These are phyloP conservation scores for Fusarium paranaense DNA, from an alignment of 2,329 filamentous ascomycete species.

Conservation along the genomic window DNA sequence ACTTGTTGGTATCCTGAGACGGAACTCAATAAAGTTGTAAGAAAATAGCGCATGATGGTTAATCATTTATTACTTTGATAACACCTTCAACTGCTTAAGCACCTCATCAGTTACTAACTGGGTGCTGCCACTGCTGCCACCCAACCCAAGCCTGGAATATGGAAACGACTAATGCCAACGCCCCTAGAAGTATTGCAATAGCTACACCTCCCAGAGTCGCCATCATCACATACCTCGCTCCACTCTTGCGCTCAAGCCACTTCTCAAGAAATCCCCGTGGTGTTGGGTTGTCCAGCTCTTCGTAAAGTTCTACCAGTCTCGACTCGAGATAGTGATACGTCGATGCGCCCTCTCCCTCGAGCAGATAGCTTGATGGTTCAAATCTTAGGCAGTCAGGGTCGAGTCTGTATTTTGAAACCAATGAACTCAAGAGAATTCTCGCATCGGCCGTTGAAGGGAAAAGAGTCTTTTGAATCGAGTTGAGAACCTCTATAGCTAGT, in stretches of 20 bases:
- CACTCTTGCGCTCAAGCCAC: background rate
- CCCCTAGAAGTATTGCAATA: background rate
- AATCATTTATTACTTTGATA: too few relatives aligned
- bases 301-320: background rate
- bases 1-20: too few relatives aligned
- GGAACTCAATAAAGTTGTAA: too few relatives aligned
- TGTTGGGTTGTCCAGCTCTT: background rate
- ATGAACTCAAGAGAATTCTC: background rate
- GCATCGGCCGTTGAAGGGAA: background rate
- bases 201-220: background rate
- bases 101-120: background rate
- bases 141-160: background rate
- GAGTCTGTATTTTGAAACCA: background rate
- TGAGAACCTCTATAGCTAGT: background rate
- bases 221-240: background rate
- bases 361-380: background rate
- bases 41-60: too few relatives aligned
- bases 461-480: background rate
- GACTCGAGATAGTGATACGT: background rate
- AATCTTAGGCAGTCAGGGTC: background rate
- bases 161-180: background rate
- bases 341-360: background rate
- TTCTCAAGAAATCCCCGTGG: background rate
- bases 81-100: too few relatives aligned
- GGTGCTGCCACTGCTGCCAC: background rate